phyloP scores from a whole-genome alignment of 1,284 basidiomycete species.

The Microbotryomycetes sp. region DNA sequence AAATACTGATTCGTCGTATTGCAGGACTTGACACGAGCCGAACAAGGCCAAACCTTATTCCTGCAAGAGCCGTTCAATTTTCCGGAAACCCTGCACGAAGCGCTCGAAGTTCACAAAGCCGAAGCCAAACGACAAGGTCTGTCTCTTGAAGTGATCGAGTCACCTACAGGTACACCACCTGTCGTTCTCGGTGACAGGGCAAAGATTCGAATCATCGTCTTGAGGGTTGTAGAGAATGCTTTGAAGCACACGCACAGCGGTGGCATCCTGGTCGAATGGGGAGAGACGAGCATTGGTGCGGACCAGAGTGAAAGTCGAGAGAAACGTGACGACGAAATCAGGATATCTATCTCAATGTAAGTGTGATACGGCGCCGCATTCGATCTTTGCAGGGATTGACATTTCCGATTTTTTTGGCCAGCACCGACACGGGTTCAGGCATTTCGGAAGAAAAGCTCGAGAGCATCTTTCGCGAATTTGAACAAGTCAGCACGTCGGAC shows the following conservation, averaged over 20 bases:
- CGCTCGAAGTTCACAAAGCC: slow-evolving; percentile 52
- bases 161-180: slow-evolving; percentile 31
- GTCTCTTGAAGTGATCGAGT: slow-evolving; percentile 51
- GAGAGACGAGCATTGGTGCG: slow-evolving; percentile 21
- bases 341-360: slow-evolving; percentile 45
- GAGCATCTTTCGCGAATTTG: slow-evolving; percentile 77
- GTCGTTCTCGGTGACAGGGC: slow-evolving; percentile 39
- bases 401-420: slow-evolving; percentile 38
- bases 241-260: slow-evolving; percentile 70
- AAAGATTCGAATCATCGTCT: slow-evolving; percentile 72
- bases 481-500: slow-evolving; percentile 61
- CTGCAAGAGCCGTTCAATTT: slow-evolving; percentile 78
- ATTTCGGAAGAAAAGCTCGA: slow-evolving; percentile 66
- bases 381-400: background rate
- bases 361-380: background rate
- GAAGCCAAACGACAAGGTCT: slow-evolving; percentile 65
- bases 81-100: slow-evolving; percentile 59
- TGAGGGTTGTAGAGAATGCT: slow-evolving; percentile 76
- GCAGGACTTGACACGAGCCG: slow-evolving; percentile 68
- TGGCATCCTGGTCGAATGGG: slow-evolving; percentile 34
- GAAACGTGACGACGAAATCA: slow-evolving; percentile 45
- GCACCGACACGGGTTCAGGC: slow-evolving; percentile 45
- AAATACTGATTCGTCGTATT: background rate
- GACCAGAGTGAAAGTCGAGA: slow-evolving; percentile 6
- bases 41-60: slow-evolving; percentile 69